Conservation (phyloP, 78 protist genomes). For the Dictyostelium capitatum region DNA sequence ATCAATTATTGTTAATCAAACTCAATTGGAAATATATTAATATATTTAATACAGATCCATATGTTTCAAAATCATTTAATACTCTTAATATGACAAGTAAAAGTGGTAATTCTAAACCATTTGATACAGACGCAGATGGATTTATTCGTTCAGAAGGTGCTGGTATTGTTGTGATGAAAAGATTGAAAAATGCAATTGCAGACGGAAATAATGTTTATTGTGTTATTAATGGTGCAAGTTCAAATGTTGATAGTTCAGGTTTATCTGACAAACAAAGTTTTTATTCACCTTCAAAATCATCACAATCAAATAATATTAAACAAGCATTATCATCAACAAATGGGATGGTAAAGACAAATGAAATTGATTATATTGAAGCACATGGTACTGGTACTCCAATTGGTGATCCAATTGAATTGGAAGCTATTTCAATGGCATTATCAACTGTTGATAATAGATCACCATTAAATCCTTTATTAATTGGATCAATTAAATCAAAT, state of each 20-base stretch:
- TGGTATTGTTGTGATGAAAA: constrained; percentile 73
- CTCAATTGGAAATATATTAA: too few relatives aligned
- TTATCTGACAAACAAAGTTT: not conserved
- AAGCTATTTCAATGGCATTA: constrained; percentile 57
- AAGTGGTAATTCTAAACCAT: constrained; percentile 73
- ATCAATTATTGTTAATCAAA: too few relatives aligned
- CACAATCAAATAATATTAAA: constrained; percentile 9
- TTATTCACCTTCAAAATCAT: not conserved
- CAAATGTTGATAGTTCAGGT: constrained; percentile 35
- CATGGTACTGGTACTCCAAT: constrained; percentile 92
- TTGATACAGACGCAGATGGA: constrained; percentile 90
- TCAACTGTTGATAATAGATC: not conserved
- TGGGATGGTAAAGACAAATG: not conserved
- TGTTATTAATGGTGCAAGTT: not conserved
- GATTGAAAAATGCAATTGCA: constrained; percentile 1
- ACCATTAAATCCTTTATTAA: not conserved
- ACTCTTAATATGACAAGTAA: not conserved
- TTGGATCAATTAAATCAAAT: constrained; percentile 86
- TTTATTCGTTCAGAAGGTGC: constrained; percentile 88
- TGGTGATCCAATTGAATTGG: constrained; percentile 91
- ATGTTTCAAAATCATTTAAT: not conserved
- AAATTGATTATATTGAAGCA: constrained; percentile 81
- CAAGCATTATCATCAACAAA: not conserved
- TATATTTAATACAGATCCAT: too few relatives aligned
- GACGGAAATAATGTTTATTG: constrained; percentile 18